phyloP scores from a whole-genome alignment of 352 stramenopile species.

The Pythium chondricola region DNA sequence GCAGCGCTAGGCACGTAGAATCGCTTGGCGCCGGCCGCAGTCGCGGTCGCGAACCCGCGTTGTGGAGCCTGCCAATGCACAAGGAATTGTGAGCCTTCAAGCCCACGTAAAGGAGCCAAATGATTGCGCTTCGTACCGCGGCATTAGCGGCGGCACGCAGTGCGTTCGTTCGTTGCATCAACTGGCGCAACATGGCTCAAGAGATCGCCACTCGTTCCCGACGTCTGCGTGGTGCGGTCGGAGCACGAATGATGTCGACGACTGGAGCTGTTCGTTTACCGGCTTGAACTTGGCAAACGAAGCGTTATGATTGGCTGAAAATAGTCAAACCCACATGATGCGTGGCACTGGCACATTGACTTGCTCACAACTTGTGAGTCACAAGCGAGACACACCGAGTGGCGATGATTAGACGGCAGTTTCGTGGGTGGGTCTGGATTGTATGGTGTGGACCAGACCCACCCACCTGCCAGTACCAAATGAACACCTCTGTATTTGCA shows the following conservation, averaged over 20 bases:
- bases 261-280: not conserved
- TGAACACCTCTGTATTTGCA: conserved; percentile 6
- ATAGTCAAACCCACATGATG: no score
- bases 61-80: conserved; percentile 3
- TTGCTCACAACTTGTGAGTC: not conserved
- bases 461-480: not conserved
- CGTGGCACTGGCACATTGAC: no score
- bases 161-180: conserved; percentile 10
- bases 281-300: conserved; percentile 17
- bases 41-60: conserved; percentile 5
- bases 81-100: conserved; percentile 4
- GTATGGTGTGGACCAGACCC: not conserved
- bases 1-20: conserved; percentile 18
- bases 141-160: conserved; percentile 4
- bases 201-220: no score
- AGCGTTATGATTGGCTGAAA: conserved; percentile 7
- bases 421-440: no score
- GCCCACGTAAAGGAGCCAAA: not conserved
- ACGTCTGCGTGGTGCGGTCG: no score
- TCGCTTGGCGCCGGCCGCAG: conserved; percentile 18
- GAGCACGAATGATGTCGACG: conserved; percentile 5
- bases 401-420: not conserved
- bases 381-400: not conserved
- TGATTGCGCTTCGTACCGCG: not conserved
- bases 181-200: conserved; percentile 15